Conservation (phyloP, 1,284 basidiomycete species). For the Leccinum insolens region DNA sequence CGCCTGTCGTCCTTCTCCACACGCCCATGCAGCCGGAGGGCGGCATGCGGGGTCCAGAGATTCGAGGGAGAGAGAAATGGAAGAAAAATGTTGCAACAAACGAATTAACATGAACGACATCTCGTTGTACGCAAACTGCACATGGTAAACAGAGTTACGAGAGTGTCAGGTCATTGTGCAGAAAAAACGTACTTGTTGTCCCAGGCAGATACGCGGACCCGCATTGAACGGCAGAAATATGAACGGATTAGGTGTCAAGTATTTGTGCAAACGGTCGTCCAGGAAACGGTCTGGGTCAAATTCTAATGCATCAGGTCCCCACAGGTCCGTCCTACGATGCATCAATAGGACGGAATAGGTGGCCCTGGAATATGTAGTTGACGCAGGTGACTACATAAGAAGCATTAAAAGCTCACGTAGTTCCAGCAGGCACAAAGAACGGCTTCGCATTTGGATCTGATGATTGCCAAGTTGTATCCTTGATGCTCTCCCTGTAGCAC, state of each 20-base stretch:
- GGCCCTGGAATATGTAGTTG: conserved; percentile 34
- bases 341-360: conserved; percentile 60
- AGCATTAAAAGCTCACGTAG: conserved; percentile 39
- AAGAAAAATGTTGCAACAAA: conserved; percentile 60
- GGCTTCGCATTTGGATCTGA: conserved; percentile 47
- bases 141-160: not conserved
- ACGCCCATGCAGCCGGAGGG: conserved; percentile 50
- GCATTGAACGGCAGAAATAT: conserved; percentile 56
- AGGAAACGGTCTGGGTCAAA: conserved; percentile 58
- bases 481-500: conserved; percentile 37
- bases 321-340: conserved; percentile 64
- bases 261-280: conserved; percentile 38
- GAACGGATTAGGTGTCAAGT: conserved; percentile 39
- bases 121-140: conserved; percentile 70
- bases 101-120: conserved; percentile 68
- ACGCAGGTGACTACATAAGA: not conserved
- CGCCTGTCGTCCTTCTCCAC: conserved; percentile 43
- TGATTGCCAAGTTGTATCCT: conserved; percentile 48
- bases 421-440: conserved; percentile 55
- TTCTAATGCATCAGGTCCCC: conserved; percentile 59
- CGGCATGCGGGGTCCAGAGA: conserved; percentile 45
- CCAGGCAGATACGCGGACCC: conserved; percentile 52
- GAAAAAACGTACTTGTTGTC: conserved; percentile 32
- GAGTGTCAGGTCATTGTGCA: not conserved
- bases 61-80: conserved; percentile 47